These are phyloP conservation scores for Penicillium crystallinum DNA, from an alignment of 495 filamentous ascomycete genomes.

Conservation along the genomic window DNA sequence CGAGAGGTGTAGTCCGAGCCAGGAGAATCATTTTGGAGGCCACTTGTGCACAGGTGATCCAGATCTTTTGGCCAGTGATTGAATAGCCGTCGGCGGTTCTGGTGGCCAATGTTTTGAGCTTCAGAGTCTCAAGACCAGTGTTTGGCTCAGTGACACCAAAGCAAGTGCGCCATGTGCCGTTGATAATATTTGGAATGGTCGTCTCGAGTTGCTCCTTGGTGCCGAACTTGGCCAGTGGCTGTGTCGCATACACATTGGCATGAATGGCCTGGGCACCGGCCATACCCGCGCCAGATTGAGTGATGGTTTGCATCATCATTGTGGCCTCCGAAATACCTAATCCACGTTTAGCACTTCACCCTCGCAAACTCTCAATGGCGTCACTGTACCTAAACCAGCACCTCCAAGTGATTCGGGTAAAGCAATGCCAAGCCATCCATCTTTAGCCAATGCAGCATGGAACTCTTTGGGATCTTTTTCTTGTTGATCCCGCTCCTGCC, in stretches of 20 bases:
- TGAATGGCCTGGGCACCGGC: slow-evolving; percentile 74
- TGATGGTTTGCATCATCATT: slow-evolving; percentile 81
- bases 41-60: slow-evolving; percentile 77
- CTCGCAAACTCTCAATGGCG: slow-evolving; percentile 53
- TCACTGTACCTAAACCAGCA: slow-evolving; percentile 59
- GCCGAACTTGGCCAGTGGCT: slow-evolving; percentile 68
- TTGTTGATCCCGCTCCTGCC: slow-evolving; percentile 62
- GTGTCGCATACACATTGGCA: slow-evolving; percentile 73
- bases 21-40: slow-evolving; percentile 73
- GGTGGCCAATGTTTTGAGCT: slow-evolving; percentile 56
- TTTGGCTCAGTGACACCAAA: slow-evolving; percentile 66
- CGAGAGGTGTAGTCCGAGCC: slow-evolving; percentile 64
- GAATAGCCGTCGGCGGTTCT: slow-evolving; percentile 49
- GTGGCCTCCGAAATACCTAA: slow-evolving; percentile 68
- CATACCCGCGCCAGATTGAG: slow-evolving; percentile 71
- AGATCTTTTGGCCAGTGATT: slow-evolving; percentile 73
- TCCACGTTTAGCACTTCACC: background rate
- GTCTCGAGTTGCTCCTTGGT: slow-evolving; percentile 52
- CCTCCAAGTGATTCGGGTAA: slow-evolving; percentile 68
- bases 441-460: slow-evolving; percentile 67
- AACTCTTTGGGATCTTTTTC: slow-evolving; percentile 67
- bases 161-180: slow-evolving; percentile 62
- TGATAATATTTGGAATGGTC: slow-evolving; percentile 64
- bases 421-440: slow-evolving; percentile 80
- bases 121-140: slow-evolving; percentile 68